Evolutionary conservation across 1,284 basidiomycete genomes (phyloP).

Genomic region (Ganoderma multipileum): DNA sequence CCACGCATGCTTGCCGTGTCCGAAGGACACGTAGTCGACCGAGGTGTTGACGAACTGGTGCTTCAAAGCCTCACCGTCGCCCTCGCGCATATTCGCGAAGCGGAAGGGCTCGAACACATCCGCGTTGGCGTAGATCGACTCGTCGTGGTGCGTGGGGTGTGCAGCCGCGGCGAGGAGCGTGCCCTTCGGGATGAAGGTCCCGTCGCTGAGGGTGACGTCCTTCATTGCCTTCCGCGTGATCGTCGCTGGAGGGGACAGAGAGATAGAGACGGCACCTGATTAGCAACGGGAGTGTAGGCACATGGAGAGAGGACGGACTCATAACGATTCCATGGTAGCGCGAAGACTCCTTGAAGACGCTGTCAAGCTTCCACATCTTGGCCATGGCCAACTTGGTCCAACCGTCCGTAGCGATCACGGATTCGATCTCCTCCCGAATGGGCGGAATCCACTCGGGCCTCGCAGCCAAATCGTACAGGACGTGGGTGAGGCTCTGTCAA

Average conservation of each 20-base stretch:
- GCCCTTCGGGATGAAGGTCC: slow-evolving; percentile 49
- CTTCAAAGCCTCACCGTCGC: slow-evolving; percentile 28
- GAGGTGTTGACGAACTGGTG: slow-evolving; percentile 38
- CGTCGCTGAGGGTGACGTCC: slow-evolving; percentile 48
- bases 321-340: slow-evolving; percentile 43
- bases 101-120: slow-evolving; percentile 50
- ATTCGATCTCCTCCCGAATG: slow-evolving; percentile 56
- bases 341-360: slow-evolving; percentile 57
- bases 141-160: slow-evolving; percentile 47
- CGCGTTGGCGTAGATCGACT: slow-evolving; percentile 47
- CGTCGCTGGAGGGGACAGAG: slow-evolving; percentile 11
- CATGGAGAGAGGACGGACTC: slow-evolving; percentile 21
- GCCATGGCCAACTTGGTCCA: slow-evolving; percentile 53
- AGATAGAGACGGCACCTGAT: not conserved
- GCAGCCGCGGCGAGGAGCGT: slow-evolving; percentile 48
- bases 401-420: slow-evolving; percentile 41
- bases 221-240: slow-evolving; percentile 37
- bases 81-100: slow-evolving; percentile 48
- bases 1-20: slow-evolving; percentile 45
- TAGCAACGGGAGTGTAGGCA: no score
- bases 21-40: slow-evolving; percentile 36
- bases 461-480: slow-evolving; percentile 49
- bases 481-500: slow-evolving; percentile 44
- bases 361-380: slow-evolving; percentile 58
- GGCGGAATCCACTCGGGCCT: slow-evolving; percentile 46